Base-by-base conservation (phyloP, 495 filamentous ascomycete genomes). In the Glarea lozoyensis region DNA sequence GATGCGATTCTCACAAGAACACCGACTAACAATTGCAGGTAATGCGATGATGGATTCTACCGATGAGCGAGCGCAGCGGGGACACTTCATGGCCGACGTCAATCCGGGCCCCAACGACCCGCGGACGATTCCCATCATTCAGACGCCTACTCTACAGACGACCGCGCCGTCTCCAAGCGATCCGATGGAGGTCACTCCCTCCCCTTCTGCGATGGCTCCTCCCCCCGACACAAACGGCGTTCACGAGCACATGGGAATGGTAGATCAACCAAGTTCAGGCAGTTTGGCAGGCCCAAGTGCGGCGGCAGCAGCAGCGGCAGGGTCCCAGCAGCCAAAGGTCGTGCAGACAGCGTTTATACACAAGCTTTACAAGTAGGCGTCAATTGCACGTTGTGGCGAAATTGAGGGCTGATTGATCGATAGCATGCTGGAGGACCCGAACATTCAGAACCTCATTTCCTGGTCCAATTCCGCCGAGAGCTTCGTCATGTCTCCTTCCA, bases 261-360 rank as follows among this genome's bases (percentile, higher is more conserved):
- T 37, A 22, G 48, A 58, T 36, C 50, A 54, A 42, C 43, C 40
- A 33, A 45, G 32, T 38, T 23, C 45, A 31, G 51, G 48, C 29
- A 49, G 41, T 48, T 38, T 58, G 42, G 48, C 51, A 43, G 55
- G 45, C n/a, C 55, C 55, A 40, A 58, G 45, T 50, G 50, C 55
- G 39, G 46, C 54, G 5, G 59, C 62, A 46, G 79, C 76, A n/a
- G 87, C 88, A 33, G 82, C 84, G 3, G 85, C 86, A 12, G 86
- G 88, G 45, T 81, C 88, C 45, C 89, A 94, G 61, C 88, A 94
- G 60, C 89, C 90, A 43, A 98, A 98, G 66, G 88, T 95, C 42
- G 87, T 97, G 21, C 92, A 98, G 64, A 96, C 92, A 18, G 92
- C 92, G n/a, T 98, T 98, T 58, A 97, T 98, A 47, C 92, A 98